Evolutionary conservation across 78 protist genomes (phyloP), one percentile per base, ranked within the genome.

Genomic region (Dictyostelium intermedium): DNA sequence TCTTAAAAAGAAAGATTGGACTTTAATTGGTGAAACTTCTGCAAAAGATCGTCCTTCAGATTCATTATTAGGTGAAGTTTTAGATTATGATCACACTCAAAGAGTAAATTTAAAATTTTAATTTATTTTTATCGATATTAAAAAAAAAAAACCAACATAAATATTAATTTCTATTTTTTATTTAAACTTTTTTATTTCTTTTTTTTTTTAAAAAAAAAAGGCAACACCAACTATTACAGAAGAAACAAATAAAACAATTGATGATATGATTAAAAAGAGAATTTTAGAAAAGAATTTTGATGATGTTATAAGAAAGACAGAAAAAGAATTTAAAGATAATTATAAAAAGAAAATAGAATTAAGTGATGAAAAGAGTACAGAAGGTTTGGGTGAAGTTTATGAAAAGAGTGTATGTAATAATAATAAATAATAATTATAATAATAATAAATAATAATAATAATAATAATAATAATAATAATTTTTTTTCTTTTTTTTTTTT

Each of bases 61-160:
- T 39, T 86, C 95, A 10, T 89, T 95, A 6, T 85, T 95, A 16
- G 81, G 60, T 32, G 87, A 82, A 39, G 30, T 18, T 27, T 66
- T 95, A 56, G 97, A 95, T 82, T 95, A 74, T 82, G 97, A 95
- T 63, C 84, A 80, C 41, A 84, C 95, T 43, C 95, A 85, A 85
- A 91, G 69, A 73, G 47, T 66, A 45, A 35, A n/a, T 32, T 18
- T 11, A 23, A 8, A 18, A 30, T 27, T 43, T 14, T 43, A 6
- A 4, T 60, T 16, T 11, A 50, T 27, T 81, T 32, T 53, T 56
- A 9, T 56, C 3, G 30, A 27, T 1, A 25, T 2, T 1, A 18
- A 70, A 1, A 25, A 25, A n/a, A n/a, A n/a, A n/a, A n/a, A n/a
- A n/a, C n/a, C 5, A 3, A 4, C 25, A 56, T 18, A 18, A 11